Percentiles rank a stretch among this genome's conserved stretches.
Conservation (phyloP, 2,329 filamentous ascomycete genomes). For the Polytolypa hystricis region DNA sequence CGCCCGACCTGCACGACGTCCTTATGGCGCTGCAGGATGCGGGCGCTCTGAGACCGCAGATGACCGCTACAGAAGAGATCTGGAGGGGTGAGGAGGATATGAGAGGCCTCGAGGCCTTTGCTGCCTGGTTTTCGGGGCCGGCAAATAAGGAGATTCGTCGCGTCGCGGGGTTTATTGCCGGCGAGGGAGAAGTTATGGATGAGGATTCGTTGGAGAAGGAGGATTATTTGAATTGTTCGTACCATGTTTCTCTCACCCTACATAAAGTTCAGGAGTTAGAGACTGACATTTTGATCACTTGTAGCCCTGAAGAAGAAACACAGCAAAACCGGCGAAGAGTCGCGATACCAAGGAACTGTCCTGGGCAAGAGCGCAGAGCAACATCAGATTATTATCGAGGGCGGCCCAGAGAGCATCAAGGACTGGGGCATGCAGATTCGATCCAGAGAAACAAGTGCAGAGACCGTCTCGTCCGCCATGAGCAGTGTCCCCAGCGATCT, state of each 20-base stretch:
- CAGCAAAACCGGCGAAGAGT: constrained; percentile 77
- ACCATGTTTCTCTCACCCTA: not conserved
- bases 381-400: constrained; percentile 65
- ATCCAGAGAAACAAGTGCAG: constrained; percentile 20
- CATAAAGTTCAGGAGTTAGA: not conserved
- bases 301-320: constrained; percentile 81
- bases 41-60: constrained; percentile 61
- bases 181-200: constrained; percentile 40
- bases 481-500: constrained; percentile 31
- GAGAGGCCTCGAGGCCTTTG: constrained; percentile 64
- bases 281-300: constrained; percentile 4
- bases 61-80: constrained; percentile 56
- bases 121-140: constrained; percentile 65
- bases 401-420: constrained; percentile 57
- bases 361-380: constrained; percentile 64
- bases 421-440: constrained; percentile 46
- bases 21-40: constrained; percentile 75
- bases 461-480: constrained; percentile 26
- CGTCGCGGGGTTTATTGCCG: constrained; percentile 61
- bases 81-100: constrained; percentile 63
- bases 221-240: constrained; percentile 58
- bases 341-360: constrained; percentile 73
- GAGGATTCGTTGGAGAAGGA: constrained; percentile 45
- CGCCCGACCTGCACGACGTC: constrained; percentile 62
- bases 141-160: constrained; percentile 70